Base-by-base conservation (phyloP, 2,329 filamentous ascomycete genomes). In the Pestalotiopsis sp. region DNA sequence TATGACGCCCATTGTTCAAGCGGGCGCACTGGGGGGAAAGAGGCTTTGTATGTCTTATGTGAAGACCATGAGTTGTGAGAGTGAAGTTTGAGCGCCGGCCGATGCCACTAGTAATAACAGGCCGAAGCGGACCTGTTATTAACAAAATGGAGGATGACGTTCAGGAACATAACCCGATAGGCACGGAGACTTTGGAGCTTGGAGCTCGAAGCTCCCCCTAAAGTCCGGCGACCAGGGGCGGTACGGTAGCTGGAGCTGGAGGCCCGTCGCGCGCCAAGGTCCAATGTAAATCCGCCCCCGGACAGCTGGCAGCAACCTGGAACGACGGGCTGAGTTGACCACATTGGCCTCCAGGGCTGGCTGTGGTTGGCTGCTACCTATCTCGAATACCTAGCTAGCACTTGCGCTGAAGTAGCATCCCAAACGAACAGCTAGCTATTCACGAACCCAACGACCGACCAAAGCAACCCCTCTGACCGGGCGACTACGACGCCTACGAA, bases 261-360 rank as follows among this genome's bases (percentile, higher is more conserved):
- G 14, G 9, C 27, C 27, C 31, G 31, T 36, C 14, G n/a, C 27
- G 12, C 40, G 27, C 38, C 11, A 49, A 25, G 62, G 62, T n/a
- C 62, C 38, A 45, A 65, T 49, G 40, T 65, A 65, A 65, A 65
- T 65, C 62, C 62, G 62, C 23, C 38, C 12, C 62, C 62, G 62
- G 59, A 41, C 59, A 62, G 59, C 59, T 62, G 59, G 59, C 59
- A 62, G 9, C 59, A 41, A 20, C 31, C 45, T 20, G 45, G 45
- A 52, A 14, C 6, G 17, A 20, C 17, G 27, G 59, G 36, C 11
- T 41, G 11, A 62, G 27, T 14, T 59, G 27, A n/a, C 57, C 27
- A 59, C 57, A 13, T 27, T 23, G 13, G 17, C 20, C 11, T 27
- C 13, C n/a, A 58, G 20, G 14, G 27, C 23, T n/a, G 25, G 27